Base-by-base conservation (phyloP, 2,329 filamentous ascomycete species). In the Karstenula rhodostoma region DNA sequence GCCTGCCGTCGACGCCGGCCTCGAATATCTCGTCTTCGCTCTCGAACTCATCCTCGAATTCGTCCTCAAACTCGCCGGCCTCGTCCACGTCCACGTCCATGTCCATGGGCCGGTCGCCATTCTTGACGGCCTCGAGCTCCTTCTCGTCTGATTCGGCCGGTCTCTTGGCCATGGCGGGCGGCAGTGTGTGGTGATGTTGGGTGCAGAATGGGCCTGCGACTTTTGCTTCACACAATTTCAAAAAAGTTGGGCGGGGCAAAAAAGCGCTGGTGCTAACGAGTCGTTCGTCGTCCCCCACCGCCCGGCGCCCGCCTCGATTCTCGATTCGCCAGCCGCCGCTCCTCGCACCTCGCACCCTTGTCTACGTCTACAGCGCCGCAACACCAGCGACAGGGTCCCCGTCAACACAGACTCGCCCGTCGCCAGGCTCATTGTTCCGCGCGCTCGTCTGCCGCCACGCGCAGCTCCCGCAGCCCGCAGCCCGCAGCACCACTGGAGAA, bases 11-110 rank as follows among this genome's bases (percentile, higher is more conserved):
- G 13, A 97, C 93, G 63, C 94, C 94, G 4, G 95, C 94, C 81
- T 98, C 94, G 61, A 97, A 81, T 55, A 98, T 92, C 79, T 98
- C 94, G 77, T 97, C 94, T 71, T 91, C 89, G 70, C 89, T 96
- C 83, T 97, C 94, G 69, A 91, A 94, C 75, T 94, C 92, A 72
- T 94, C 92, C 79, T 94, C 92, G 69, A 94, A 97, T 75, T 98
- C 94, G 80, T 97, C 95, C 75, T 97, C 95, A 65, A 96, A 98
- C 68, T 98, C 90, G 64, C 85, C 84, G 62, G 80, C 83, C 58
- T 87, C 85, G 64, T 84, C 80, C 22, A 67, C 67, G 62, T 66
- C 83, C 78, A 75, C 79, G 55, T 78, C 80, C 65, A 86, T 78
- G 55, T 78, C 80, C 65, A 86, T 78, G 61, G 87, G 87, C 33